Evolutionary conservation across 2,329 filamentous ascomycete genomes (phyloP), one percentile per base, ranked within the genome.

Genomic region (Thermothelomyces thermophilus): DNA sequence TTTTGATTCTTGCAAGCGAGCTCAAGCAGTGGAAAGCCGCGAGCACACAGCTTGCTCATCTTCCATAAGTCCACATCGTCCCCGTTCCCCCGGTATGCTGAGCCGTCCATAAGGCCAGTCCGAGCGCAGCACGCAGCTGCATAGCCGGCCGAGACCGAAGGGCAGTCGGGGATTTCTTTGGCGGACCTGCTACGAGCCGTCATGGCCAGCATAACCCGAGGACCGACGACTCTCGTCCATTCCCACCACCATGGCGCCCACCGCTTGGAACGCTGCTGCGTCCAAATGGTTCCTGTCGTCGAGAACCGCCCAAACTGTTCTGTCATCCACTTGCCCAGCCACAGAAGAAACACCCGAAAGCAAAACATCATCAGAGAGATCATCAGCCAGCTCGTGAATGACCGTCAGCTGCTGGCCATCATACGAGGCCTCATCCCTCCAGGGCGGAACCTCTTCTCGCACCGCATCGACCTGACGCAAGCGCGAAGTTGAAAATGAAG

Each of bases 181-280:
- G 56, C 66, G 68, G 68, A 70, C 67, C 62, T 73, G 69, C 63
- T 73, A 68, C 68, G 65, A 71, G 70, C 66, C 71, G 66, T 72
- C 70, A 61, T 31, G 53, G 66, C 49, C 58, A 73, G 62, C 62
- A 73, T 63, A 31, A 72, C 64, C 70, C 70, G 73, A 53, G 66
- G 60, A 36, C 67, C 68, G 20, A 63, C 59, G n/a, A 46, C 58
- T 58, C 31, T 60, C 56, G 40, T 47, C 44, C 26, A 47, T 31
- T 42, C 16, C 36, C 24, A 11, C 40, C 41, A 31, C 5, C 41
- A 31, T 2, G 0, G 17, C 26, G 1, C 28, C 33, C 17, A 33
- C 33, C 30, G 30, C 28, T 11, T 31, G 20, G 33, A 19, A 9
- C 47, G 37, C 40, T 24, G 39, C 40, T 24, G 39, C 28, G 19